Evolutionary conservation across 179 eudicot genomes (phyloP).

Genomic region (Patellifolia procumbens): DNA sequence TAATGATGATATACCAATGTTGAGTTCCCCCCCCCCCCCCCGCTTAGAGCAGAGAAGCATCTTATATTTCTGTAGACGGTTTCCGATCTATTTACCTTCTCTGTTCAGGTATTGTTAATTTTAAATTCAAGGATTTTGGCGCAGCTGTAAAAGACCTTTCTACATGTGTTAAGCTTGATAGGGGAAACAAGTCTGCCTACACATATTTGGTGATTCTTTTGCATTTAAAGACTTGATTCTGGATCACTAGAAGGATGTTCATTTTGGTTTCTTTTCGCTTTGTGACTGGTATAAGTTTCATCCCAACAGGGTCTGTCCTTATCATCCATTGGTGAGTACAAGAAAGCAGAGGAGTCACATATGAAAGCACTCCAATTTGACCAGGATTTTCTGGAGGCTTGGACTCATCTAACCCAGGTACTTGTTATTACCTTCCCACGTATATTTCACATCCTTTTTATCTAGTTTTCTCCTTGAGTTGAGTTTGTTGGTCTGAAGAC

Average conservation of each 20-base stretch:
- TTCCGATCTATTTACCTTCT: not conserved
- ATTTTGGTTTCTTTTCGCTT: slow-evolving; percentile 3
- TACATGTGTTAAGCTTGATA: slow-evolving; percentile 72
- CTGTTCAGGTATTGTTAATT: slow-evolving; percentile 80
- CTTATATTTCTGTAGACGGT: not conserved
- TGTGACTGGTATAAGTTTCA: slow-evolving; percentile 14
- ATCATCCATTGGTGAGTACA: slow-evolving; percentile 80
- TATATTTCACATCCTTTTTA: not conserved
- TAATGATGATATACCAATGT: not conserved
- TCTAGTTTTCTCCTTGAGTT: not conserved
- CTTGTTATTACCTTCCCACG: slow-evolving; percentile 1
- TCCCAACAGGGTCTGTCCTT: slow-evolving; percentile 75
- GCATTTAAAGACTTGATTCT: not conserved
- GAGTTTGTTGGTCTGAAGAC: not conserved
- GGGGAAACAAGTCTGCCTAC: slow-evolving; percentile 79
- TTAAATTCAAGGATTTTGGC: slow-evolving; percentile 87
- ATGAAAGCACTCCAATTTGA: slow-evolving; percentile 75
- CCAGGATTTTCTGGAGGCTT: slow-evolving; percentile 77
- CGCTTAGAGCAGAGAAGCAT: not conserved
- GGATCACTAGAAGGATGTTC: slow-evolving; percentile 4
- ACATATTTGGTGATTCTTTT: slow-evolving; percentile 79
- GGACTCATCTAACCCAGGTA: slow-evolving; percentile 94
- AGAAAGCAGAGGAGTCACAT: slow-evolving; percentile 91
- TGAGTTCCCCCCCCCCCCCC: not conserved
- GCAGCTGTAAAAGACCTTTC: slow-evolving; percentile 90